Percentiles rank a stretch among this genome's conserved stretches.
phyloP scores from a whole-genome alignment of 208 protist species.

The Trypanosoma mega region DNA sequence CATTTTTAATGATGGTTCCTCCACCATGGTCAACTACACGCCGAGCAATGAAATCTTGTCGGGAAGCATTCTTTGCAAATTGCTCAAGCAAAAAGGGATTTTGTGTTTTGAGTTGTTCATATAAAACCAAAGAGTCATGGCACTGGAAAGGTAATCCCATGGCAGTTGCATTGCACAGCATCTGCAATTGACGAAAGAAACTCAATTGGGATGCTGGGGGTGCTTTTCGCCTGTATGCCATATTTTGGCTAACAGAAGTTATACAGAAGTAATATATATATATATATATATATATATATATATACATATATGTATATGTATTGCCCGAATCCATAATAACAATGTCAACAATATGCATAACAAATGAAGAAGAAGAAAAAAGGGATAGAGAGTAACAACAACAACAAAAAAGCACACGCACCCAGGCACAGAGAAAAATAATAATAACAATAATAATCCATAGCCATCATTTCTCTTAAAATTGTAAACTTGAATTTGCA shows the following conservation, averaged over 20 bases:
- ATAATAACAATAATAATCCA: slow-evolving; percentile 1
- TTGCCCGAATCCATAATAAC: too few species aligned
- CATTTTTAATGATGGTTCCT: slow-evolving; percentile 20
- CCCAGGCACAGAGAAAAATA: not conserved
- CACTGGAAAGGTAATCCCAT: slow-evolving; percentile 67
- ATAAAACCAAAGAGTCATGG: slow-evolving; percentile 75
- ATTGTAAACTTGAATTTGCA: slow-evolving; percentile 1
- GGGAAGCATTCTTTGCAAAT: slow-evolving; percentile 55
- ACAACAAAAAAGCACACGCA: slow-evolving; percentile 5
- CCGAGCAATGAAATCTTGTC: slow-evolving; percentile 56
- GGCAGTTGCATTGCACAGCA: slow-evolving; percentile 52
- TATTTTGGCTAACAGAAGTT: slow-evolving; percentile 14
- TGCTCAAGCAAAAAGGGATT: slow-evolving; percentile 43
- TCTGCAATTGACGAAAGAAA: slow-evolving; percentile 51
- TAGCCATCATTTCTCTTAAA: not conserved
- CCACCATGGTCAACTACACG: slow-evolving; percentile 29
- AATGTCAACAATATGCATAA: not conserved
- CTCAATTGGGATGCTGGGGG: slow-evolving; percentile 45
- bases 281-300: too few species aligned
- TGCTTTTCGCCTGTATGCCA: slow-evolving; percentile 71
- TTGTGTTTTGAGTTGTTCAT: slow-evolving; percentile 54
- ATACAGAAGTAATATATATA: too few species aligned
- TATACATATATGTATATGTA: too few species aligned
- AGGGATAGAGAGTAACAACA: slow-evolving; percentile 2
- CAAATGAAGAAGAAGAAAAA: slow-evolving; percentile 19